Conservation (phyloP, 1,284 basidiomycete species). For the Cystobasidium pallidum region DNA sequence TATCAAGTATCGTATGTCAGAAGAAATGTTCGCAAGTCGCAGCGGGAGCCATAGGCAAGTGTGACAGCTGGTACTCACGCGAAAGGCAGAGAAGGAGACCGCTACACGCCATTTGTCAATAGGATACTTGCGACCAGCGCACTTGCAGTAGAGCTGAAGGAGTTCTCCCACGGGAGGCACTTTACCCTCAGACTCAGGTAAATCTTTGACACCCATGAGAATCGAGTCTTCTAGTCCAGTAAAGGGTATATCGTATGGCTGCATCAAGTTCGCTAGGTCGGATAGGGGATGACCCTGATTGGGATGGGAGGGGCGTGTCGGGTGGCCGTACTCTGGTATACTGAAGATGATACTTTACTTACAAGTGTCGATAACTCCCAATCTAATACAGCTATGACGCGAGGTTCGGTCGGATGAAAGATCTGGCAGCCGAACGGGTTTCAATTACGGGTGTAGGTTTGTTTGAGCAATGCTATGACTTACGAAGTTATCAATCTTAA, state of each 20-base stretch:
- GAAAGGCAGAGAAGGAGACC: conserved; percentile 83
- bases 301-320: too few relatives aligned
- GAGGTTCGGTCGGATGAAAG: conserved; percentile 87
- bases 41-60: conserved; percentile 44
- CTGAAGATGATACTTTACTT: too few relatives aligned
- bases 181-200: conserved; percentile 62
- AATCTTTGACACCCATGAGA: conserved; percentile 44
- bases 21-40: not conserved
- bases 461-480: conserved; percentile 21
- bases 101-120: conserved; percentile 74
- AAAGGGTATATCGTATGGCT: conserved; percentile 75
- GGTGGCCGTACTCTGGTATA: too few relatives aligned
- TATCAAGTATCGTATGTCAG: conserved; percentile 53
- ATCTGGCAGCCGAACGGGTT: conserved; percentile 57
- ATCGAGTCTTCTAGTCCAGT: conserved; percentile 56
- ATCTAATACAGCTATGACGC: conserved; percentile 91
- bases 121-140: conserved; percentile 68
- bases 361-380: conserved; percentile 96
- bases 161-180: conserved; percentile 69
- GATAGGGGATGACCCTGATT: conserved; percentile 69
- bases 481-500: conserved; percentile 87
- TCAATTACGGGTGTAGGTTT: not conserved
- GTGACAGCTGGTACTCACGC: conserved; percentile 63
- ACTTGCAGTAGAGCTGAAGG: conserved; percentile 72
- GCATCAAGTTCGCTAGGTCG: conserved; percentile 87